A percentile compares a stretch with the other conserved stretches of the same genome.
Conservation (phyloP, 176 grass and related monocot species). For the Pontederia paniculata region DNA sequence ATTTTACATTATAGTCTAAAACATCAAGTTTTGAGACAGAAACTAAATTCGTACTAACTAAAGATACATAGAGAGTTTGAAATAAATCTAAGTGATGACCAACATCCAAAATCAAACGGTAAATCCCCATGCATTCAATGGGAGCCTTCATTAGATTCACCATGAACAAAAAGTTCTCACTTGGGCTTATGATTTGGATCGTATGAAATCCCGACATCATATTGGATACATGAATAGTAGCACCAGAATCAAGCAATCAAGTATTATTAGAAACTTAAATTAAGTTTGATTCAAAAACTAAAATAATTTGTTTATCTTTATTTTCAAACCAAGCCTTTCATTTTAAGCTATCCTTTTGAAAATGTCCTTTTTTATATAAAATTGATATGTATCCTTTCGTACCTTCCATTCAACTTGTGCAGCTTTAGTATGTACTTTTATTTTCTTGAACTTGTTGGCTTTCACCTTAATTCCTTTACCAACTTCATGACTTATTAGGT, state of each 20-base stretch:
- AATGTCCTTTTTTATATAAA: background rate
- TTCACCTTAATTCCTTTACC: background rate
- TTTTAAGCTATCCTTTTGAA: background rate
- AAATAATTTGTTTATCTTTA: no score
- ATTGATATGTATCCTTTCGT: background rate
- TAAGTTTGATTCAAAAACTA: no score
- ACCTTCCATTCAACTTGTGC: background rate
- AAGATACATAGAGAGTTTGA: background rate
- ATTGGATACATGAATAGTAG: background rate
- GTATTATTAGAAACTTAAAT: background rate
- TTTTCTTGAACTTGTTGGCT: background rate
- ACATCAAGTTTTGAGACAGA: constrained; percentile 2
- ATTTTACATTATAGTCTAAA: background rate
- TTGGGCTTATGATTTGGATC: background rate
- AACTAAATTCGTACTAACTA: background rate
- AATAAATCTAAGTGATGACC: background rate
- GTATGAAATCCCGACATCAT: background rate
- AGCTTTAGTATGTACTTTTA: background rate
- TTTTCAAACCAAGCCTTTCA: no score
- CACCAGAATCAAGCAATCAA: background rate
- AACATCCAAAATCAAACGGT: background rate
- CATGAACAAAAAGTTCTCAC: background rate
- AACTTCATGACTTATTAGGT: background rate
- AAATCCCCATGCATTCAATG: no score
- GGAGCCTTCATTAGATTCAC: background rate